A percentile compares a stretch with the other conserved stretches of the same genome.
phyloP scores from a whole-genome alignment of 2,329 filamentous ascomycete species.

The Aspergillus calidoustus region DNA sequence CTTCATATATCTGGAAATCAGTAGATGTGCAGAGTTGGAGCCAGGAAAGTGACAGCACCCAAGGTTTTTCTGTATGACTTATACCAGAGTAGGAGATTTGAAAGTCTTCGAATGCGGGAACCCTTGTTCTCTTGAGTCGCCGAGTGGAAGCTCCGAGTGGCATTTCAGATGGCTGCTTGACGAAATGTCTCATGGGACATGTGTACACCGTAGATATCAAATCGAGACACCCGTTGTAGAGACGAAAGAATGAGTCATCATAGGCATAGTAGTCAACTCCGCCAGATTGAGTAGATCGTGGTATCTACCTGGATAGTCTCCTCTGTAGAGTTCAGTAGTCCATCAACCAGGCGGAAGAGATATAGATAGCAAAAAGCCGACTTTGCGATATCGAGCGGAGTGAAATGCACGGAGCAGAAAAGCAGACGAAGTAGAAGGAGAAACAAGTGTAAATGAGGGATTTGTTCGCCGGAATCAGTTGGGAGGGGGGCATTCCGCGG shows the following conservation, averaged over 20 bases:
- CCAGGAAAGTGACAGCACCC: neutral
- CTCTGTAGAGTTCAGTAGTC: neutral
- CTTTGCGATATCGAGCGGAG: neutral
- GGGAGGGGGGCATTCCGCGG: constrained; percentile 22
- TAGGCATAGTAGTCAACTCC: neutral
- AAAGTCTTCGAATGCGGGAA: neutral
- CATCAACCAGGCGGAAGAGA: neutral
- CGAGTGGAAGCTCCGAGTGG: neutral
- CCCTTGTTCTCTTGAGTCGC: neutral
- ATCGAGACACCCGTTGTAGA: neutral
- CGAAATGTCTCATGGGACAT: neutral
- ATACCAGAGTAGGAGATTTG: neutral
- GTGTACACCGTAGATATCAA: neutral
- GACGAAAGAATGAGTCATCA: neutral
- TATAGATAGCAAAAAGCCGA: neutral
- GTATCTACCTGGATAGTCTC: neutral
- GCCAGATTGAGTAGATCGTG: neutral
- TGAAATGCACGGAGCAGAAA: neutral
- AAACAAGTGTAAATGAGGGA: constrained; percentile 8
- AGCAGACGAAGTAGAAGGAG: neutral
- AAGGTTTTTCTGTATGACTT: neutral
- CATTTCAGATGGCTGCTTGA: neutral
- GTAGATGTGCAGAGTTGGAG: neutral
- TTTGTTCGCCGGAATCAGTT: constrained; percentile 6
- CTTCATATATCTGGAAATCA: neutral